phyloP scores from a whole-genome alignment of 192 early-diverging fungal genomes.

The Rhizophagus clarus region DNA sequence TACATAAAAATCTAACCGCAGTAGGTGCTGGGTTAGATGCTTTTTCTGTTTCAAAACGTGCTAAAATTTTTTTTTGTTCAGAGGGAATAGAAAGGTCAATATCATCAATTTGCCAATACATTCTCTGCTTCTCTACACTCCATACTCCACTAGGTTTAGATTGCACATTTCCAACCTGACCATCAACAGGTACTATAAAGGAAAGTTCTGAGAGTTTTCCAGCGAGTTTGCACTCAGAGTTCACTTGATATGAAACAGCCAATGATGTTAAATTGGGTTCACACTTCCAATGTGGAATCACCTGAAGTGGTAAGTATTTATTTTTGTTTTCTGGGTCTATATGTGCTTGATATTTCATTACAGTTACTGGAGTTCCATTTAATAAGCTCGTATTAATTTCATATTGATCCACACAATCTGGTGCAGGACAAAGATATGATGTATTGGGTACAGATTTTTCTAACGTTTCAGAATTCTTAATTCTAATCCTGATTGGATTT shows the following conservation, averaged over 20 bases:
- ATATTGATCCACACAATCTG: slow-evolving; percentile 38
- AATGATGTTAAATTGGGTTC: slow-evolving; percentile 51
- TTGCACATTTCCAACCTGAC: slow-evolving; percentile 48
- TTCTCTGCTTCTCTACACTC: slow-evolving; percentile 50
- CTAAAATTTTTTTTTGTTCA: slow-evolving; percentile 17
- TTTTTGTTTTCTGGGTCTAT: slow-evolving; percentile 32
- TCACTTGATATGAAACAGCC: slow-evolving; percentile 52
- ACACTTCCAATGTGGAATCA: slow-evolving; percentile 57
- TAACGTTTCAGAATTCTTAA: slow-evolving; percentile 34
- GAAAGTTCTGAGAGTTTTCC: slow-evolving; percentile 41
- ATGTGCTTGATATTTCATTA: slow-evolving; percentile 47
- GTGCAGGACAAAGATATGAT: slow-evolving; percentile 36
- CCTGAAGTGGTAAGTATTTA: slow-evolving; percentile 38
- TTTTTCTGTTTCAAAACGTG: slow-evolving; percentile 27
- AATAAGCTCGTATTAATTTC: slow-evolving; percentile 45
- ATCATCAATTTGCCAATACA: slow-evolving; percentile 53
- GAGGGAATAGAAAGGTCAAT: slow-evolving; percentile 14
- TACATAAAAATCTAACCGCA: slow-evolving; percentile 22
- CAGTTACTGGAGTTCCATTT: slow-evolving; percentile 25
- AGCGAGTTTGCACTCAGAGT: slow-evolving; percentile 36
- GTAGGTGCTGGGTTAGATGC: slow-evolving; percentile 3
- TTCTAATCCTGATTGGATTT: slow-evolving; percentile 3
- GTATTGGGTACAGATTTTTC: slow-evolving; percentile 44
- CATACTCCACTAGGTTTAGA: slow-evolving; percentile 53
- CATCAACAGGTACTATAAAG: slow-evolving; percentile 51